A percentile compares a stretch with the other conserved stretches of the same genome.
phyloP scores from a whole-genome alignment of 1,284 basidiomycete genomes.

The Cutaneotrichosporon cutaneum region DNA sequence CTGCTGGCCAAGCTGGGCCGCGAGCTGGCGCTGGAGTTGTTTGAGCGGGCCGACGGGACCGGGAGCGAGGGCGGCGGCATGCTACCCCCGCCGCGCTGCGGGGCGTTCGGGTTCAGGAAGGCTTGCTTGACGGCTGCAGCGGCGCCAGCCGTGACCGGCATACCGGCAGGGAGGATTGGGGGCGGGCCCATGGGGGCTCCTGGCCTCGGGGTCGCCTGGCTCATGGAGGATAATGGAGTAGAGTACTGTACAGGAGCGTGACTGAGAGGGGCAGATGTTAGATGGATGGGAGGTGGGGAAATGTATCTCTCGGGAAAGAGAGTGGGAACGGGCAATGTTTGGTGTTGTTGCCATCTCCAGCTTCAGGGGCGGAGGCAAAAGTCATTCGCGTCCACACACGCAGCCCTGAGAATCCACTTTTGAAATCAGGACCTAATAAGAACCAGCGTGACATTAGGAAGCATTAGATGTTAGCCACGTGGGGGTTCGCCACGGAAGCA shows the following conservation, averaged over 20 bases:
- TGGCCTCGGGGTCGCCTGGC: conserved; percentile 7
- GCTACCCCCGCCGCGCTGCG: background rate
- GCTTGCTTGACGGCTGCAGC: conserved; percentile 7
- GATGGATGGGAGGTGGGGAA: background rate
- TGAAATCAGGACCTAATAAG: background rate
- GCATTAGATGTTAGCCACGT: background rate
- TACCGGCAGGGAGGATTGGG: conserved; percentile 9
- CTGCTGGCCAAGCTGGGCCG: conserved; percentile 16
- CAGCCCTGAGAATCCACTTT: background rate
- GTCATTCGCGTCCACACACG: conserved; percentile 2
- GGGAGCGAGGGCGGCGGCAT: conserved; percentile 24
- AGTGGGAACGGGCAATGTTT: background rate
- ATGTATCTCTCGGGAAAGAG: background rate
- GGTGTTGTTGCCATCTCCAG: conserved; percentile 8
- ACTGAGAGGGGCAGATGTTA: conserved; percentile 10
- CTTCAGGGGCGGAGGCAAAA: background rate
- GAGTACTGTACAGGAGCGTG: conserved; percentile 4
- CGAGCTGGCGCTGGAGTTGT: conserved; percentile 17
- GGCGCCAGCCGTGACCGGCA: conserved; percentile 11
- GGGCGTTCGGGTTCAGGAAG: background rate
- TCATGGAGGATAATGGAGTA: conserved; percentile 15
- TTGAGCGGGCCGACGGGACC: conserved; percentile 10
- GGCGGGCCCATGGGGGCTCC: background rate
- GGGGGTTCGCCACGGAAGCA: conserved; percentile 2
- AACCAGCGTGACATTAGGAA: background rate